Conservation (phyloP, 2,329 filamentous ascomycete species). For the Metarhizium rileyi region DNA sequence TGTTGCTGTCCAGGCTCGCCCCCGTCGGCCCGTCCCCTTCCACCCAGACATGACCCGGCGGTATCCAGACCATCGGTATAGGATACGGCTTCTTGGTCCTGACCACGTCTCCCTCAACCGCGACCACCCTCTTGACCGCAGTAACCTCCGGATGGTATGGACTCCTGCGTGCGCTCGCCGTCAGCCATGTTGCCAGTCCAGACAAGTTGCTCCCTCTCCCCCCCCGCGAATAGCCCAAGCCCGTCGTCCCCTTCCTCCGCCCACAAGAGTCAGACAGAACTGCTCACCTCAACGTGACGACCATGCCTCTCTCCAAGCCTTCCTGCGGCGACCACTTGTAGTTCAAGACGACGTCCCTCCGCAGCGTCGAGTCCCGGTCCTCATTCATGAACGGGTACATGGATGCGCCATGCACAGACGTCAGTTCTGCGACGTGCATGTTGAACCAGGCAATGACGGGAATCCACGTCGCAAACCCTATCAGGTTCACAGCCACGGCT, state of each 20-base stretch:
- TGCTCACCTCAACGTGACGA: constrained; percentile 61
- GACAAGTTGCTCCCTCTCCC: too few species aligned
- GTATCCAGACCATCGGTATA: constrained; percentile 50
- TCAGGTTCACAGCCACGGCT: constrained; percentile 34
- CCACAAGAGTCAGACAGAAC: not conserved
- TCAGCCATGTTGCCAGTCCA: too few species aligned
- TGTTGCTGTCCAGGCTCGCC: constrained; percentile 74
- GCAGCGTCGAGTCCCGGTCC: constrained; percentile 46
- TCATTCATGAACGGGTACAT: constrained; percentile 74
- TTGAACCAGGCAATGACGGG: constrained; percentile 54
- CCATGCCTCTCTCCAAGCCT: constrained; percentile 58
- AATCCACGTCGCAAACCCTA: constrained; percentile 50
- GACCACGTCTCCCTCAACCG: constrained; percentile 69
- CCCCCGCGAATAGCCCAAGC: too few species aligned
- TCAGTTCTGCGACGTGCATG: constrained; percentile 48
- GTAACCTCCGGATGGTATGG: constrained; percentile 60
- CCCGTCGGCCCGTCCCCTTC: constrained; percentile 75
- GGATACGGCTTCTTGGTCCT: constrained; percentile 53
- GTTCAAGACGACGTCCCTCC: constrained; percentile 47
- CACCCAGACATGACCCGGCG: constrained; percentile 84
- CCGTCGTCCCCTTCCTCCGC: too few species aligned
- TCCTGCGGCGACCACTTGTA: constrained; percentile 49
- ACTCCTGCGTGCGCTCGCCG: constrained; percentile 41
- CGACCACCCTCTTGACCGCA: constrained; percentile 76
- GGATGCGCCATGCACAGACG: constrained; percentile 49